phyloP scores from a whole-genome alignment of 2,329 filamentous ascomycete genomes.

The Aureobasidium pullulans region DNA sequence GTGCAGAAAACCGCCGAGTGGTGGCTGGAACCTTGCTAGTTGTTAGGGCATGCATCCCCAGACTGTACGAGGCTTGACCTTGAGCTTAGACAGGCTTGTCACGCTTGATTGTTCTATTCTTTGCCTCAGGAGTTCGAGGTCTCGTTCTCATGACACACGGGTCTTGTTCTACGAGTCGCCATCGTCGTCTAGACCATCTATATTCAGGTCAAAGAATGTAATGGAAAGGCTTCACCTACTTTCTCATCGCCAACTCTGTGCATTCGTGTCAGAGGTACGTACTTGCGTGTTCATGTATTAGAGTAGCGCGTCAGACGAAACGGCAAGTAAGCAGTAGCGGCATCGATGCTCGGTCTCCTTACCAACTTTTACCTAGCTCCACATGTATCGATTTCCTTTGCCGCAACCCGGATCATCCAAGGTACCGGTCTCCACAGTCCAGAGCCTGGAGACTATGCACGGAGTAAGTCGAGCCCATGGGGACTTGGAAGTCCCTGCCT shows the following conservation, averaged over 20 bases:
- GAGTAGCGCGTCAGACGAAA: neutral
- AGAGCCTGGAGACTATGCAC: slow-evolving; percentile 1
- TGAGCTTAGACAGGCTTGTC: neutral
- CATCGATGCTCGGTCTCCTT: slow-evolving; percentile 1
- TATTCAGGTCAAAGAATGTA: neutral
- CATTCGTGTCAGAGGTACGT: neutral
- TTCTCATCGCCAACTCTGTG: neutral
- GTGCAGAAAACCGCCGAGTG: slow-evolving; percentile 3
- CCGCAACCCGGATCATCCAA: neutral
- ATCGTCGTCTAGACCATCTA: neutral
- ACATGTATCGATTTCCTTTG: neutral
- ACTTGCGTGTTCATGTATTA: neutral
- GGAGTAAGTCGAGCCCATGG: slow-evolving; percentile 7
- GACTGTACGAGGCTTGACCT: neutral
- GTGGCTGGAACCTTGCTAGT: slow-evolving; percentile 4
- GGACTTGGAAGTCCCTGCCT: neutral
- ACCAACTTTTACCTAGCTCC: neutral
- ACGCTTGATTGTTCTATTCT: neutral
- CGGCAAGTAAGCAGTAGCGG: slow-evolving; percentile 4
- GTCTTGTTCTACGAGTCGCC: neutral
- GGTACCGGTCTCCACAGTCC: neutral
- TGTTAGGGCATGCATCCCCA: neutral
- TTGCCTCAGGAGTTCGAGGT: neutral
- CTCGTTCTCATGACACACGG: neutral
- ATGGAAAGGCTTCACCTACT: neutral